Percentiles rank a stretch among this genome's conserved stretches.
Conservation (phyloP, 768 basidiomycete genomes). For the Xanthoconium purpureum region DNA sequence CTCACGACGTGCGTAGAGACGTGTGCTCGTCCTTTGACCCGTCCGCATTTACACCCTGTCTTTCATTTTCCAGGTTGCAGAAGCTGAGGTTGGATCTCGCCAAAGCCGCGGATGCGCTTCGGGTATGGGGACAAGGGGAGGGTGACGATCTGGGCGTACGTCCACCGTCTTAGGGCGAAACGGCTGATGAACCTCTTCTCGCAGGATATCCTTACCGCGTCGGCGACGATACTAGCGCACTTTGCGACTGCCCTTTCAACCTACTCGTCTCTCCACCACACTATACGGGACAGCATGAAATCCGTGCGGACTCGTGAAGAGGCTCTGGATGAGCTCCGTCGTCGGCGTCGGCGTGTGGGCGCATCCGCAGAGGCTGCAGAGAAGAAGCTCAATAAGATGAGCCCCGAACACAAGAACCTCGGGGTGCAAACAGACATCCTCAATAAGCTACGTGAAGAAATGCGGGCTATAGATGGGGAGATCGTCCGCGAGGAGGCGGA, state of each 20-base stretch:
- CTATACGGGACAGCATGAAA: constrained; percentile 68
- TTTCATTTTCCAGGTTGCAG: constrained; percentile 45
- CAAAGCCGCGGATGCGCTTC: constrained; percentile 70
- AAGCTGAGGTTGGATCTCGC: constrained; percentile 61
- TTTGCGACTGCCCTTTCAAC: constrained; percentile 64
- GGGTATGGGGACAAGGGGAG: constrained; percentile 72
- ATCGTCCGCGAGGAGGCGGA: constrained; percentile 81
- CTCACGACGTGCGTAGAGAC: constrained; percentile 57
- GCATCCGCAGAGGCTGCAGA: constrained; percentile 80
- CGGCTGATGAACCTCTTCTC: not conserved
- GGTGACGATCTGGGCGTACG: constrained; percentile 79
- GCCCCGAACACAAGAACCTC: constrained; percentile 83
- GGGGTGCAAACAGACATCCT: constrained; percentile 68
- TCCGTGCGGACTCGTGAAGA: constrained; percentile 83
- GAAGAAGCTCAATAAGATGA: constrained; percentile 88
- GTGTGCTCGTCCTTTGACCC: not conserved
- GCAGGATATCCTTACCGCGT: constrained; percentile 74
- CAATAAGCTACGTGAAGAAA: constrained; percentile 70
- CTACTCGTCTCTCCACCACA: constrained; percentile 68
- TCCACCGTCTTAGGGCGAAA: not conserved
- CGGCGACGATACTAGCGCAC: constrained; percentile 61
- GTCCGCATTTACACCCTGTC: not conserved
- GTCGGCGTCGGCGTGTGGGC: constrained; percentile 61
- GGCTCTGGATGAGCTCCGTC: constrained; percentile 69
- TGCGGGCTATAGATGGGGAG: constrained; percentile 72